Conservation (phyloP, 2,329 filamentous ascomycete species). For the Penicillium sp. region DNA sequence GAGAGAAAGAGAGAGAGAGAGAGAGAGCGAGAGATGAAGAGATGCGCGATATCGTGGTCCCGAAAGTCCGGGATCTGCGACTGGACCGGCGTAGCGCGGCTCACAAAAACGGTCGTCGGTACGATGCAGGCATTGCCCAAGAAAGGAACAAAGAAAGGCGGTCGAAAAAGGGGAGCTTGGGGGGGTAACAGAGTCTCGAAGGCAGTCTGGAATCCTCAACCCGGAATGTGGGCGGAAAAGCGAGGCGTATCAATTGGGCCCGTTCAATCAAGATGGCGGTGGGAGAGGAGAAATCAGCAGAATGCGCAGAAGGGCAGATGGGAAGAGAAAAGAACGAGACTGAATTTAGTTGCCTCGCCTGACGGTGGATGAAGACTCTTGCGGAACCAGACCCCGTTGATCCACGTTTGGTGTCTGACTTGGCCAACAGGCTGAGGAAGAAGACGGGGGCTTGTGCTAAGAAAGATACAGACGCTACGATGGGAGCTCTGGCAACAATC, state of each 20-base stretch:
- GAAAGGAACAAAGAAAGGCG: slow-evolving; percentile 2
- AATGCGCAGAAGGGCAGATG: background rate
- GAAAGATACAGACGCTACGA: too few species aligned
- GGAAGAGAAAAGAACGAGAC: background rate
- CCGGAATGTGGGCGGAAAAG: background rate
- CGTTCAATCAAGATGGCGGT: too few species aligned
- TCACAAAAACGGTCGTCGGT: slow-evolving; percentile 1
- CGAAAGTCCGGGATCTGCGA: slow-evolving; percentile 10
- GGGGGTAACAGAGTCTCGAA: too few species aligned
- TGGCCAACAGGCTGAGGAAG: background rate
- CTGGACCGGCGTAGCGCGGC: slow-evolving; percentile 9
- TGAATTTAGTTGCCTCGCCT: background rate
- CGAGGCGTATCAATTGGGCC: too few species aligned
- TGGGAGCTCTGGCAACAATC: too few species aligned
- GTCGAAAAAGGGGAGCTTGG: background rate
- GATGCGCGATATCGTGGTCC: background rate
- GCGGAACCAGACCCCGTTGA: slow-evolving; percentile 3
- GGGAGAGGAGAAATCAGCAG: background rate
- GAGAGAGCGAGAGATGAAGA: background rate
- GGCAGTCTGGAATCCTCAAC: too few species aligned
- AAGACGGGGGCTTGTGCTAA: background rate
- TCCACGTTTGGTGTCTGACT: background rate
- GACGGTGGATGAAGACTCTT: background rate
- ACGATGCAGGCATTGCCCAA: slow-evolving; percentile 7
- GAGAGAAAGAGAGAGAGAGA: background rate